These are phyloP conservation scores for Dioscorea dumetorum DNA, from an alignment of 106 monocot genomes.

Conservation along the genomic window DNA sequence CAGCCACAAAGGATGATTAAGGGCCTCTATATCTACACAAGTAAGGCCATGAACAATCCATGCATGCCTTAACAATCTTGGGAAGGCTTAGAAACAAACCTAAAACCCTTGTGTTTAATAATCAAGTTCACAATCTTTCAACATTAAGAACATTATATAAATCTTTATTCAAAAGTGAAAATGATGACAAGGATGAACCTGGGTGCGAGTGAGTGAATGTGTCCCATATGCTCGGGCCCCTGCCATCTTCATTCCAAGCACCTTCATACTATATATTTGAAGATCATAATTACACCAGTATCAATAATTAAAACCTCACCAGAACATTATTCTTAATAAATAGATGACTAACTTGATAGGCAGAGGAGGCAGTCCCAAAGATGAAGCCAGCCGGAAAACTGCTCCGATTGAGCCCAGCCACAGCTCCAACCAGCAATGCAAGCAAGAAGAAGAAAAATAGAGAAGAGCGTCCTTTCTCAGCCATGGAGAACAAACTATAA, in stretches of 20 bases:
- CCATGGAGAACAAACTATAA: too few relatives aligned
- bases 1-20: too few relatives aligned
- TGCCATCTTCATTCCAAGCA: conserved; percentile 14
- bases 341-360: conserved; percentile 8
- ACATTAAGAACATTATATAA: too few relatives aligned
- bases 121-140: neutral
- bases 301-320: too few relatives aligned
- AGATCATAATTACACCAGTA: neutral
- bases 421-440: too few relatives aligned
- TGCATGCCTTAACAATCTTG: too few relatives aligned
- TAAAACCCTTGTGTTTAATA: neutral
- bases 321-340: neutral
- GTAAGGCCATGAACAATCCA: too few relatives aligned
- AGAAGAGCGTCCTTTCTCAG: neutral
- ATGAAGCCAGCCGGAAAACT: conserved; percentile 12
- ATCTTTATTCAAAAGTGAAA: too few relatives aligned
- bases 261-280: conserved; percentile 9
- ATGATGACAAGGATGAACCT: neutral
- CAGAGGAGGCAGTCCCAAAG: conserved; percentile 22
- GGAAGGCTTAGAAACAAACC: too few relatives aligned
- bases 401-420: neutral
- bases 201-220: conserved; percentile 29
- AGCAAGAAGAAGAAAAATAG: neutral
- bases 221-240: conserved; percentile 29
- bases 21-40: too few relatives aligned